phyloP scores from a whole-genome alignment of 73 alveolate species.

The Paraurostyla sp. region DNA sequence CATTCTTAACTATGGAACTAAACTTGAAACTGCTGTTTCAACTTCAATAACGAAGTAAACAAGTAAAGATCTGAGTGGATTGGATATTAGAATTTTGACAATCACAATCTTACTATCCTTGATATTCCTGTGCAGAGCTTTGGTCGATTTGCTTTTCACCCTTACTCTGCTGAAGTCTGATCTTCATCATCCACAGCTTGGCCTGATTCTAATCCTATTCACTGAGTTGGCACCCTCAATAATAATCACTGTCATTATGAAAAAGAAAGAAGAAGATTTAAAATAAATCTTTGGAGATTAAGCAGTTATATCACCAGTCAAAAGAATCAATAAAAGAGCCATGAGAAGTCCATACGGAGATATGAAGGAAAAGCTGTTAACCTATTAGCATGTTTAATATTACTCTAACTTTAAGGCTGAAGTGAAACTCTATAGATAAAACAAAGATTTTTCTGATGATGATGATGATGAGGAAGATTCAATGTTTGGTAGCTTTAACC shows the following conservation, averaged over 20 bases:
- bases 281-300: neutral
- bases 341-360: conserved; percentile 28
- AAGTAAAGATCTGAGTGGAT: neutral
- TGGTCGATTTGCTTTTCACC: conserved; percentile 31
- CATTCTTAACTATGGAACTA: conserved; percentile 50
- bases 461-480: conserved; percentile 21
- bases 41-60: neutral
- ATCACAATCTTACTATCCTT: conserved; percentile 34
- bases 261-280: neutral
- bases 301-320: neutral
- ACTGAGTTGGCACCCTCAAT: conserved; percentile 45
- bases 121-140: conserved; percentile 24
- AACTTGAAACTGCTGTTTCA: conserved; percentile 47
- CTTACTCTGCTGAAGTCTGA: conserved; percentile 2
- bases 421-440: neutral
- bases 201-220: neutral
- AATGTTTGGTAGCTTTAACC: conserved; percentile 54
- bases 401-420: conserved; percentile 1
- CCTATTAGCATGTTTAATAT: conserved; percentile 2
- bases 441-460: neutral
- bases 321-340: neutral
- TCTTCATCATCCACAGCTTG: neutral
- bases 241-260: conserved; percentile 8
- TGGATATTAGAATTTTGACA: conserved; percentile 34
- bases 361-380: neutral